These are phyloP conservation scores for Fragilaria crotonensis DNA, from an alignment of 108 stramenopile genomes.

Conservation along the genomic window DNA sequence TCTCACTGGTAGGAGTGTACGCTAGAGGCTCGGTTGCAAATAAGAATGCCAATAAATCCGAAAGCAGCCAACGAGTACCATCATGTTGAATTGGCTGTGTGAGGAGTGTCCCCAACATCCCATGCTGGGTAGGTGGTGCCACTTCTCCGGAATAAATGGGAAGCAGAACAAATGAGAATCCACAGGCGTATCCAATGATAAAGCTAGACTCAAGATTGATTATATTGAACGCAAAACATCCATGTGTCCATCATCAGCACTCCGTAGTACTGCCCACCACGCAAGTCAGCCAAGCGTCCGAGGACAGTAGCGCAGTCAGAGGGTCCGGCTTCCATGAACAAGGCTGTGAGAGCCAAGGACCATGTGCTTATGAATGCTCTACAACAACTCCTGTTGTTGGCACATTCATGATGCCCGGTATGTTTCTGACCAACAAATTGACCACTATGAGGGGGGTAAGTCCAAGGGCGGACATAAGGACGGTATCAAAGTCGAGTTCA, in stretches of 20 bases:
- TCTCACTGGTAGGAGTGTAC: too few species aligned
- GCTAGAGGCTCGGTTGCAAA: slow-evolving; percentile 52
- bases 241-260: slow-evolving; percentile 67
- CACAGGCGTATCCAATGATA: slow-evolving; percentile 89
- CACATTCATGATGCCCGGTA: slow-evolving; percentile 80
- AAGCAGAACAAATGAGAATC: slow-evolving; percentile 82
- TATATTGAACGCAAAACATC: slow-evolving; percentile 74
- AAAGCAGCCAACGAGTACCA: slow-evolving; percentile 81
- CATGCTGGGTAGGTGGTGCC: slow-evolving; percentile 87
- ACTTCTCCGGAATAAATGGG: slow-evolving; percentile 95
- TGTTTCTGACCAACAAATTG: slow-evolving; percentile 81
- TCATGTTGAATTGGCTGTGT: slow-evolving; percentile 93
- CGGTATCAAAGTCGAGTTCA: slow-evolving; percentile 74
- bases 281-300: slow-evolving; percentile 55
- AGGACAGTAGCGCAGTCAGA: slow-evolving; percentile 64
- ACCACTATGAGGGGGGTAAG: slow-evolving; percentile 64
- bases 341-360: slow-evolving; percentile 77
- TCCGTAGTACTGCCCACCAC: slow-evolving; percentile 69
- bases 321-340: slow-evolving; percentile 78
- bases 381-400: slow-evolving; percentile 75
- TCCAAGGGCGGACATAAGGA: slow-evolving; percentile 69
- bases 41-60: slow-evolving; percentile 75
- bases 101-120: slow-evolving; percentile 87
- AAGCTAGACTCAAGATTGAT: slow-evolving; percentile 62
- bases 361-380: slow-evolving; percentile 64